A percentile compares a stretch with the other conserved stretches of the same genome.
Evolutionary conservation across 768 basidiomycete species (phyloP).

Genomic region (Mycena venus): DNA sequence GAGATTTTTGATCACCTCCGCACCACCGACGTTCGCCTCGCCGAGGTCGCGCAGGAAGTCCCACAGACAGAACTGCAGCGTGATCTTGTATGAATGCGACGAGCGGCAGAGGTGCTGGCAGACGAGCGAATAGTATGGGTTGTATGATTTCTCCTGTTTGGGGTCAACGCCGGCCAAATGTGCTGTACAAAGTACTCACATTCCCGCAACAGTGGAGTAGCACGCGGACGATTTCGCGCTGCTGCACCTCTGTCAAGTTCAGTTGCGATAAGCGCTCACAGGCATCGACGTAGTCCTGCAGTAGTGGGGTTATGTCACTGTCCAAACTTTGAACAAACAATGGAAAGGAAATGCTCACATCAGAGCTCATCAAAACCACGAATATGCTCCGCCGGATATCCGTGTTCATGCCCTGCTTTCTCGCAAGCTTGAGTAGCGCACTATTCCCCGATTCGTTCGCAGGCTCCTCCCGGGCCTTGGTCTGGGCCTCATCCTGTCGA

Average conservation of each 20-base stretch:
- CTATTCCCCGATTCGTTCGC: slow-evolving; percentile 49
- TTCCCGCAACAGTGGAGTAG: slow-evolving; percentile 93
- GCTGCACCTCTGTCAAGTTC: slow-evolving; percentile 89
- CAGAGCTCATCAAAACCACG: slow-evolving; percentile 94
- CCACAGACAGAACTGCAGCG: slow-evolving; percentile 96
- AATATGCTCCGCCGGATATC: slow-evolving; percentile 94
- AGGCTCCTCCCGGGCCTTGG: slow-evolving; percentile 39
- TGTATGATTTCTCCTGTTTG: slow-evolving; percentile 91
- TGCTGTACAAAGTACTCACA: slow-evolving; percentile 57
- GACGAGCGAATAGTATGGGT: slow-evolving; percentile 95
- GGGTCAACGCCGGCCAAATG: background rate
- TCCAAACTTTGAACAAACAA: background rate
- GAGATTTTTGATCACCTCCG: slow-evolving; percentile 79
- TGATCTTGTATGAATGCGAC: slow-evolving; percentile 90
- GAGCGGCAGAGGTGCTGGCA: slow-evolving; percentile 83
- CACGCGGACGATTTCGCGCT: slow-evolving; percentile 95
- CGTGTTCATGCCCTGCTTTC: slow-evolving; percentile 98
- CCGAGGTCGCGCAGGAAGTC: slow-evolving; percentile 95
- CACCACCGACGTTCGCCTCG: slow-evolving; percentile 85
- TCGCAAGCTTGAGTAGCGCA: slow-evolving; percentile 82
- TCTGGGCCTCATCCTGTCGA: slow-evolving; percentile 55
- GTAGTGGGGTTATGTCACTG: background rate
- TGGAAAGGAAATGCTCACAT: slow-evolving; percentile 64
- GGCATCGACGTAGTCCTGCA: slow-evolving; percentile 95
- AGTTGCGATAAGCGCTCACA: slow-evolving; percentile 91